Percentiles rank a stretch among this genome's conserved stretches.
Conservation (phyloP, 2,329 filamentous ascomycete genomes). For the Cladosporium sp. region DNA sequence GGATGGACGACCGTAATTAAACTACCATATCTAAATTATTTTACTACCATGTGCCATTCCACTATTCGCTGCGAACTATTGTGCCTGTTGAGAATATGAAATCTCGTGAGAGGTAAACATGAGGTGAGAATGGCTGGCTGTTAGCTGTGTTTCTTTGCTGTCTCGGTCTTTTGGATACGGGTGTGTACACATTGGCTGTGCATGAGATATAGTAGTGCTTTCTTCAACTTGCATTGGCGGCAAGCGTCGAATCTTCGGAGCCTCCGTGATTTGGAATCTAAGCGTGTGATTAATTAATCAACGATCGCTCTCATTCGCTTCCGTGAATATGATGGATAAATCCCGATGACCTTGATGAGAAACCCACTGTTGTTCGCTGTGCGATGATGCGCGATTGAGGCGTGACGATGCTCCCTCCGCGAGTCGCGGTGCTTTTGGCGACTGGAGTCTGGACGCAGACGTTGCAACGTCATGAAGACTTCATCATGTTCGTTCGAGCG, state of each 20-base stretch:
- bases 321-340: not conserved
- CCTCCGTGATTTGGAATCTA: not conserved
- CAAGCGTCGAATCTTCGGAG: not conserved
- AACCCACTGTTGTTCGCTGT: not conserved
- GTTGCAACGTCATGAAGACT: conserved; percentile 4
- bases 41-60: not conserved
- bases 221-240: not conserved
- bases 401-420: not conserved
- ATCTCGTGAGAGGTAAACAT: not conserved
- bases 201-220: not conserved
- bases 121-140: not conserved
- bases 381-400: not conserved
- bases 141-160: not conserved
- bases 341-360: not conserved
- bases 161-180: not conserved
- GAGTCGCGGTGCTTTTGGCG: too few species aligned
- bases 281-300: not conserved
- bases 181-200: not conserved
- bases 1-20: not conserved
- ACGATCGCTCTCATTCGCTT: not conserved
- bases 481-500: not conserved
- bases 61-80: not conserved
- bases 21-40: not conserved
- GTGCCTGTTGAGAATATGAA: not conserved
- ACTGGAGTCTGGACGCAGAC: not conserved